Evolutionary conservation across 257 asterid genomes (phyloP), one percentile per base, ranked within the genome.

Genomic region (Misopates orontium): DNA sequence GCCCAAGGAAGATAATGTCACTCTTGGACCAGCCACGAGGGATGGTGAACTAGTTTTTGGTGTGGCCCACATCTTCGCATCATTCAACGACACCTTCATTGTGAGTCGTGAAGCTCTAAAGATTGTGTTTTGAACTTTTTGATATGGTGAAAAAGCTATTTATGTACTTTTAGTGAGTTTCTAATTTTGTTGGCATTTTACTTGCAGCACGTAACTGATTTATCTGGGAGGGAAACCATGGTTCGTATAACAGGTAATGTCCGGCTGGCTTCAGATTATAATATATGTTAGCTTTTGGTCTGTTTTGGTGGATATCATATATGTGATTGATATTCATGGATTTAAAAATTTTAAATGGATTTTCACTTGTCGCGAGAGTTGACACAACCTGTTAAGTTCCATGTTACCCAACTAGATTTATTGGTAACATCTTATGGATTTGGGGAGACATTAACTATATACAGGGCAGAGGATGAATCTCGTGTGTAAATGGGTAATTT

Each of bases 61-160:
- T 11, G 96, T 88, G 16, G 98, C 98, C 1, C 98, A 91, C 84
- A 84, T 91, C 76, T 91, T 91, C 60, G 98, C 98, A 2, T 91
- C 98, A 2, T 91, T 91, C 79, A 88, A 91, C 14, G 98, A 91
- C 62, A 91, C 98, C 18, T 91, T 91, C 74, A 91, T 91, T 62
- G 98, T 91, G 66, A 56, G 91, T 77, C 47, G 24, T 15, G 11
- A 4, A 45, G 22, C 41, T 6, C 41, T 3, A 12, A 7, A 22
- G 3, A 18, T 64, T 61, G 3, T 20, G 2, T 53, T 55, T 42
- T 14, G 20, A 14, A 1, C 40, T 24, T 19, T 25, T 13, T 18
- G 15, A 45, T 13, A 45, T 45, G 9, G 0, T 14, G 0, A 5
- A 45, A 8, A 45, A 15, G 18, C 51, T 45, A n/a, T 13, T 2